Evolutionary conservation across 164 flowering plant genomes (phyloP), one percentile per base, ranked within the genome.

Genomic region (Umbilicus rupestris): DNA sequence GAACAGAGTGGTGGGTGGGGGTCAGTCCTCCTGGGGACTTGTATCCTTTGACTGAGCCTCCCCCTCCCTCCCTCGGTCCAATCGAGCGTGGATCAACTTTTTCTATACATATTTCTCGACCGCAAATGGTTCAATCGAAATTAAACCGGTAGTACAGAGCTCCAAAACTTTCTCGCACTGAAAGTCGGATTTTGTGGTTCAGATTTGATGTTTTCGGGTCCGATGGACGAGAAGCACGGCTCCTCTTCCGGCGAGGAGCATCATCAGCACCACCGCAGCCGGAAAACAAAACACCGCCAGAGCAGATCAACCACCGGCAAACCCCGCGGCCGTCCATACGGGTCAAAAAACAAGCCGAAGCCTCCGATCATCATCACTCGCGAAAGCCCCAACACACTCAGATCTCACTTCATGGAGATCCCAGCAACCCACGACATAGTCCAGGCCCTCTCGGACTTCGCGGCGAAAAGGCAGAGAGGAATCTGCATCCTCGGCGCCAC

Each of bases 281-380:
- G 17, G 10, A 28, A 29, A 29, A 3, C 33, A 12, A 41, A 41
- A 9, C 5, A 14, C 44, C 12, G 44, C 15, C 44, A 41, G 12
- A 9, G 44, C 55, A 22, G 9, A 20, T 1, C 76, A 33, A 73
- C 77, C 1, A 28, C 15, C 30, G 77, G 90, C 55, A 63, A 93
- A 44, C 93, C 90, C 0, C 71, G 97, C 24, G 97, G 97, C 1
- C 58, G 97, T 47, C 97, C 97, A 0, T 78, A 96, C 0, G 97
- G 97, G 0, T 91, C 97, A 16, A 91, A 91, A 75, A 91, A 91
- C 88, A 91, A 83, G 75, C 94, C 96, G 3, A 91, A 87, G 70
- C 97, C 97, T 3, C 97, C 97, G 1, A 85, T 87, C 76, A 89
- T 91, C 59, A 87, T 91, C 47, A 91, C 97, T 14, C 78, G 96